Evolutionary conservation across 176 grass and related monocot genomes (phyloP), one percentile per base, ranked within the genome.

Genomic region (Zea mays): DNA sequence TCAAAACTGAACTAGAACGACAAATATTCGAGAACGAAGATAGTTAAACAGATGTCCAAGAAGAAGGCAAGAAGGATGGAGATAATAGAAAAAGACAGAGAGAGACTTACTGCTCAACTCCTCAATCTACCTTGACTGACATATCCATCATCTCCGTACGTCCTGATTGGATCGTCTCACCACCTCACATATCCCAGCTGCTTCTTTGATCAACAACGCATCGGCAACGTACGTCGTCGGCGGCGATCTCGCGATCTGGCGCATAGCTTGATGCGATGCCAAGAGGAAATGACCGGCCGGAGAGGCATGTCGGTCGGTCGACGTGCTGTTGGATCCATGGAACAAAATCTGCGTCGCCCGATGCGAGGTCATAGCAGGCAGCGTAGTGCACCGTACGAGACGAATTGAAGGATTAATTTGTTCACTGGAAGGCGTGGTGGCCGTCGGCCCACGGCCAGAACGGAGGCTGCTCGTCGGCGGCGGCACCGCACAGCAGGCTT

Each of bases 401-500:
- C 10, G 8, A 11, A 47, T 1, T 27, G 10, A 47, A 11, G 10
- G 3, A 47, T 44, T 45, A 75, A 39, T 55, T n/a, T 55, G 51
- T 55, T 88, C 63, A 92, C 52, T 97, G 90, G 74, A 97, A 97
- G 60, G 72, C 83, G 55, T 81, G 81, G 81, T 90, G 85, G 67
- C 91, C 93, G 21, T 97, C 93, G 10, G 90, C 37, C 93, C 93
- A 97, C 9, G 90, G 48, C 93, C 93, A 96, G 82, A 96, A 90
- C 5, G 75, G 37, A 51, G 85, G 69, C 40, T 83, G 90, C 65
- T 96, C 90, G 63, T 90, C 93, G 35, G 88, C 93, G 46, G 92
- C 80, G 65, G 74, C 82, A 51, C 82, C 91, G 72, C 93, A 90
- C 12, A 97, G 72, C 35, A 93, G 77, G 71, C 77, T 90, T 39